Base-by-base conservation (phyloP, 345 rosid genomes). In the Eucalyptus cladocalyx region DNA sequence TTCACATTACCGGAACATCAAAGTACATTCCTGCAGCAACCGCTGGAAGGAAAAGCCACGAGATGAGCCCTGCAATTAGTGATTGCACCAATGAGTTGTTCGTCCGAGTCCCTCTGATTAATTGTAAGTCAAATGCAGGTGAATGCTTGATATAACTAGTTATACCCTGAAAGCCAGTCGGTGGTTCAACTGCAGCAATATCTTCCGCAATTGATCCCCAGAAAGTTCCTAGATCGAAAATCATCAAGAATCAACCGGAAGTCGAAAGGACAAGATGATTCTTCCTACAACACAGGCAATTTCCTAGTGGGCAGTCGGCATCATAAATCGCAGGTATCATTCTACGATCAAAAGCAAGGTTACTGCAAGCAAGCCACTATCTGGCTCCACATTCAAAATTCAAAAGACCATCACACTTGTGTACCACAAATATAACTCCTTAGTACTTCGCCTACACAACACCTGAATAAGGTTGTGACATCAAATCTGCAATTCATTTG, bases 31-130 rank as follows among this genome's bases (percentile, higher is more conserved):
- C 98, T 9, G 93, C 93, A 67, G 95, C 96, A 88, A 97, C 91
- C 56, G 96, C 95, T 58, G 98, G 99, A 90, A 96, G 99, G 93
- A 97, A 97, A 30, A 95, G 92, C 98, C 98, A 97, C 12, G 98
- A 95, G 40, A 97, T 93, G 40, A 95, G 30, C 86, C 99, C 97
- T 95, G 94, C 85, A 50, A 87, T 40, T 34, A 28, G 67, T 26
- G 50, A 83, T 32, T 13, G 26, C 47, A 50, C 86, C 42, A 87
- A 53, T 76, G 3, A 76, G 30, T 21, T 40, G 67, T 86, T 58
- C 26, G 8, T 50, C 43, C 32, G 1, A 4, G 4, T 47, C 56
- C 40, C 56, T 86, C 15, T 48, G 12, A 50, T 30, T 37, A 11
- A 18, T 62, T 21, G 28, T 7, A 34, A n/a, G 21, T 49, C 45